Base-by-base conservation (phyloP, 1,139 yeast genomes). In the Geotrichum fermentans region DNA sequence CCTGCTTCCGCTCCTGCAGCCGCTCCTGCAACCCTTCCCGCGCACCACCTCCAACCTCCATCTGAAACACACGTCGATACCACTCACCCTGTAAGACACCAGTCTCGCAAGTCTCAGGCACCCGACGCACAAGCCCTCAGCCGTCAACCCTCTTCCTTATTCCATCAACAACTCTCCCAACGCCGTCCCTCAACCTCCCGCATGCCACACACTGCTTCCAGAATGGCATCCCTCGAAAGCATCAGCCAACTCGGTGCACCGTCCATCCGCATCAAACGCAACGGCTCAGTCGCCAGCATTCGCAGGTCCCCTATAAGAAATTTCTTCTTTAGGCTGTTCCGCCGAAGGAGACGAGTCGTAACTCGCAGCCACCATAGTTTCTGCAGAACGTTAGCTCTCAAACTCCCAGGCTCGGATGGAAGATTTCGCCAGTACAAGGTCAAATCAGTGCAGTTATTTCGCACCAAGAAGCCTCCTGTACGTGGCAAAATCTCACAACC, bases 401-500 rank as follows among this genome's bases (percentile, higher is more conserved):
- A 24, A 8, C 18, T 38, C 2, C 41, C 33, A 4, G 32, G 32
- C 3, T 24, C 32, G 16, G 18, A 26, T 14, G 32, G 39, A 3
- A 47, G 32, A 17, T 22, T 35, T 6, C 38, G 43, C 13, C 45
- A 47, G 16, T 41, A 41, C 38, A 32, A 33, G 11, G 34, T 46
- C 38, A 38, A 40, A 8, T 39, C 49, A 7, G 17, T 40, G 5
- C 45, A 35, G 14, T 24, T 46, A 2, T 46, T 40, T 14, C 26
- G 40, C 11, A 5, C 38, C 21, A 17, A 36, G 22, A 29, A 24
- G n/a, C 32, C 40, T 1, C 43, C 43, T 3, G 11, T 37, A 8
- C 38, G 40, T 4, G 43, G 33, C 30, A 42, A 39, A 18, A 51
- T 51, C 34, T 44, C 51, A 11, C 35, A 40, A 18, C 49, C 49